Conservation (phyloP, 208 protist species). For the Trypanosoma grayi region DNA sequence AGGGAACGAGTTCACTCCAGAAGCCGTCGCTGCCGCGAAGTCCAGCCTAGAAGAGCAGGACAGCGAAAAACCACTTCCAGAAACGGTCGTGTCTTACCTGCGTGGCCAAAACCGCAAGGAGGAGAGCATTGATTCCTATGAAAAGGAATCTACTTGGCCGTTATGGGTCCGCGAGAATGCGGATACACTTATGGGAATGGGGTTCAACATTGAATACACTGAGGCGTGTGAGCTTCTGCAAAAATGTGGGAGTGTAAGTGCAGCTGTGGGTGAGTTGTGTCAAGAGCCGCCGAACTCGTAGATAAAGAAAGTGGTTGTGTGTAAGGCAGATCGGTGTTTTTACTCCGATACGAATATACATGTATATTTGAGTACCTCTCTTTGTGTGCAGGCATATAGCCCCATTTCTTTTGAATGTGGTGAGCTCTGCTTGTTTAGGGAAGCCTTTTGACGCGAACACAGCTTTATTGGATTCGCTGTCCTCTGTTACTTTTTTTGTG, state of each 20-base stretch:
- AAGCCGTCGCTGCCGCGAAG: constrained; percentile 19
- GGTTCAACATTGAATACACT: constrained; percentile 14
- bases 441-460: not conserved
- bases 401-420: constrained; percentile 14
- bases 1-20: constrained; percentile 33
- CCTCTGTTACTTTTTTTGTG: constrained; percentile 15
- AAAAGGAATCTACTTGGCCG: constrained; percentile 1
- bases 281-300: not conserved
- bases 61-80: constrained; percentile 13
- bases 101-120: not conserved
- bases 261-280: constrained; percentile 15
- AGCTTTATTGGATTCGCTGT: not conserved
- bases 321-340: too few relatives aligned
- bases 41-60: not conserved
- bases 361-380: constrained; percentile 13
- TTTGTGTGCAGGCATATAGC: not conserved
- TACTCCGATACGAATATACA: too few relatives aligned
- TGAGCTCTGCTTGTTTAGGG: too few relatives aligned
- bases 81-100: constrained; percentile 17
- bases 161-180: constrained; percentile 15
- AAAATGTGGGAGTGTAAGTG: constrained; percentile 19
- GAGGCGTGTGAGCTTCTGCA: constrained; percentile 18
- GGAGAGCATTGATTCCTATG: not conserved
- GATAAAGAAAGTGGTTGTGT: too few relatives aligned
- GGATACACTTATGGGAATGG: constrained; percentile 15